Evolutionary conservation across 805 yeast genomes (phyloP), one percentile per base, ranked within the genome.

Genomic region (Metschnikowia amazonensis): DNA sequence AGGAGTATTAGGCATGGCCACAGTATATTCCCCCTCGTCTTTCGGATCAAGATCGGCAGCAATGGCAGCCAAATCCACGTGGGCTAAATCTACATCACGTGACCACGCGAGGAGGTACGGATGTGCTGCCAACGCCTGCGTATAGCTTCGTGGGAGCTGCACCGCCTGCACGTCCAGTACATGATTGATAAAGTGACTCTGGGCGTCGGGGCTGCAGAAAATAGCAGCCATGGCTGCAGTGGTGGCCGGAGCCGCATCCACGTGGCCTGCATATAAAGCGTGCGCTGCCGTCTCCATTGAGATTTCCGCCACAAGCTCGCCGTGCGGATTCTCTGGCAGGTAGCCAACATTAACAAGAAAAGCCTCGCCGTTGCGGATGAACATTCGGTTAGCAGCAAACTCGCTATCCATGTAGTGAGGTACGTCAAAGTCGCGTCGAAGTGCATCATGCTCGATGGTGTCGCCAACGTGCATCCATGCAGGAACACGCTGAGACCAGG

Each of bases 391-490:
- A 31, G 39, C 30, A 29, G 50, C 38, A 13, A 50, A 39, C 36
- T 46, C 49, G 11, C 48, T 33, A 42, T 50, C 50, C 50, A 50
- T 45, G 21, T 46, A 33, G 10, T 14, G 16, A 2, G 54, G 54
- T 1, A 43, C 45, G 11, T 13, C 18, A 20, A 50, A 50, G 34
- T 50, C 54, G n/a, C 54, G 43, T n/a, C 54, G 52, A 11, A 50
- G 35, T 8, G 47, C 52, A 24, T 50, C 54, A 32, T 50, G 52
- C 32, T 50, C 50, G 21, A 43, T 13, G 10, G 52, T 49, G 25
- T 50, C 54, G 52, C 54, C 48, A 3, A 50, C 18, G 25, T 50
- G 54, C 14, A 47, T 42, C 50, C 50, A 50, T 7, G 36, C 42
- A 13, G 32, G 24, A 9, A 9, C 21, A 3, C 25, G 10, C 8